Percentiles rank a stretch among this genome's conserved stretches.
Evolutionary conservation across 495 filamentous ascomycete species (phyloP).

Genomic region (Hyphodiscus hymeniophilus): DNA sequence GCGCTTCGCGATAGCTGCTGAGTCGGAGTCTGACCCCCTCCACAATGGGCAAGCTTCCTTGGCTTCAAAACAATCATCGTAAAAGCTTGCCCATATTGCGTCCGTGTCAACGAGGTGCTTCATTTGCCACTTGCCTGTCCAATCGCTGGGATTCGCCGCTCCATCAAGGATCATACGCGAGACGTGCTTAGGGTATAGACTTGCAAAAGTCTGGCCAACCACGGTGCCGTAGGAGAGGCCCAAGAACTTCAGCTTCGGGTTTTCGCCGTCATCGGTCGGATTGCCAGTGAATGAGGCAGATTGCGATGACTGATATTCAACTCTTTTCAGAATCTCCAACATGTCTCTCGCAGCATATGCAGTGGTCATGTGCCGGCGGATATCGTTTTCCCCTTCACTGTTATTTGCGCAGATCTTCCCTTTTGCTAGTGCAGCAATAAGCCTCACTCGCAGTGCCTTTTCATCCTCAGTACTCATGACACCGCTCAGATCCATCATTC

Average conservation of each 20-base stretch:
- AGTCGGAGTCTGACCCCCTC: neutral
- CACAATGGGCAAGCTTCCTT: neutral
- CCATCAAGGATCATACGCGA: conserved; percentile 39
- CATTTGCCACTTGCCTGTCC: conserved; percentile 4
- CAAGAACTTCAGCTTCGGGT: conserved; percentile 39
- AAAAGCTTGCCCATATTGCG: conserved; percentile 1
- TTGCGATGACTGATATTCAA: neutral
- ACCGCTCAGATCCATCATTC: neutral
- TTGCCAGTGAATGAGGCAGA: neutral
- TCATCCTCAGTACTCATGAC: neutral
- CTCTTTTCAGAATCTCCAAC: neutral
- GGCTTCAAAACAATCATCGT: conserved; percentile 1
- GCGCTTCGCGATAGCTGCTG: neutral
- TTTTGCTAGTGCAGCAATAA: neutral
- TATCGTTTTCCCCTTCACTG: neutral
- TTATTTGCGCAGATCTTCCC: neutral
- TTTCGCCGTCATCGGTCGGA: neutral
- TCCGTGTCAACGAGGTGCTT: neutral
- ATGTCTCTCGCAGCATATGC: conserved; percentile 1
- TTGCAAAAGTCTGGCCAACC: conserved; percentile 46
- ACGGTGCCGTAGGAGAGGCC: conserved; percentile 58
- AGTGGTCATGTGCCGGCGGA: neutral
- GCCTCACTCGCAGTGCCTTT: neutral
- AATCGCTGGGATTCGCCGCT: conserved; percentile 36
- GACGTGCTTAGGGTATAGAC: conserved; percentile 33